A percentile compares a stretch with the other conserved stretches of the same genome.
Conservation (phyloP, 73 alveolate species). For the Paramecium tetraurelia region DNA sequence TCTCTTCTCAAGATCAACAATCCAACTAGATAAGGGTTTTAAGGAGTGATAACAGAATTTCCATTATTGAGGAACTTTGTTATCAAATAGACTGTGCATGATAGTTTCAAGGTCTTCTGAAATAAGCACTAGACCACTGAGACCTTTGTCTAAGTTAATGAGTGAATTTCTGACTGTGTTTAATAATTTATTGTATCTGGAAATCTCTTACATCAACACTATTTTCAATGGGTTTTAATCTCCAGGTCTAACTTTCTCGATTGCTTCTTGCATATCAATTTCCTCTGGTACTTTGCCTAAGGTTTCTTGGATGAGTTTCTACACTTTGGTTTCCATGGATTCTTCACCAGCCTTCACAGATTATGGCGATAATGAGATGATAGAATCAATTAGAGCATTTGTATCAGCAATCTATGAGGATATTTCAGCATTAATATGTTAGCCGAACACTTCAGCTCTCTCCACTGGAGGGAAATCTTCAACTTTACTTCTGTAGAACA, state of each 20-base stretch:
- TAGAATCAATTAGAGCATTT: slow-evolving; percentile 88
- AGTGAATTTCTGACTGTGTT: slow-evolving; percentile 79
- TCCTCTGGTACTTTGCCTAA: slow-evolving; percentile 89
- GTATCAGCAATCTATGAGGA: slow-evolving; percentile 80
- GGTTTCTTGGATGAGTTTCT: slow-evolving; percentile 79
- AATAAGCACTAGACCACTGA: slow-evolving; percentile 96
- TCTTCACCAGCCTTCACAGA: slow-evolving; percentile 90
- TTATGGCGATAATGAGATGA: slow-evolving; percentile 84
- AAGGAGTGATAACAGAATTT: slow-evolving; percentile 88
- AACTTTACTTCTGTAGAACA: slow-evolving; percentile 35
- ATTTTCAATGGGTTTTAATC: slow-evolving; percentile 97
- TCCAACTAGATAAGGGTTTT: slow-evolving; percentile 97
- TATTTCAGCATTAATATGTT: slow-evolving; percentile 64
- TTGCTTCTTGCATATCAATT: slow-evolving; percentile 90
- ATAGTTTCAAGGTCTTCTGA: slow-evolving; percentile 96
- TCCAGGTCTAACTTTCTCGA: slow-evolving; percentile 83
- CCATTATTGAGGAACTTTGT: slow-evolving; percentile 96
- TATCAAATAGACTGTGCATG: slow-evolving; percentile 88
- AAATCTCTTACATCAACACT: slow-evolving; percentile 96
- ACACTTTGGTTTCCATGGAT: slow-evolving; percentile 85
- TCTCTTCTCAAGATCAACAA: slow-evolving; percentile 94
- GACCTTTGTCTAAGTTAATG: slow-evolving; percentile 93
- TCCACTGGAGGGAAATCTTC: slow-evolving; percentile 61
- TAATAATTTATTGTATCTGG: slow-evolving; percentile 92
- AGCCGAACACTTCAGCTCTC: slow-evolving; percentile 58